These are phyloP conservation scores for Podospora sp. DNA, from an alignment of 495 filamentous ascomycete species.

Conservation along the genomic window DNA sequence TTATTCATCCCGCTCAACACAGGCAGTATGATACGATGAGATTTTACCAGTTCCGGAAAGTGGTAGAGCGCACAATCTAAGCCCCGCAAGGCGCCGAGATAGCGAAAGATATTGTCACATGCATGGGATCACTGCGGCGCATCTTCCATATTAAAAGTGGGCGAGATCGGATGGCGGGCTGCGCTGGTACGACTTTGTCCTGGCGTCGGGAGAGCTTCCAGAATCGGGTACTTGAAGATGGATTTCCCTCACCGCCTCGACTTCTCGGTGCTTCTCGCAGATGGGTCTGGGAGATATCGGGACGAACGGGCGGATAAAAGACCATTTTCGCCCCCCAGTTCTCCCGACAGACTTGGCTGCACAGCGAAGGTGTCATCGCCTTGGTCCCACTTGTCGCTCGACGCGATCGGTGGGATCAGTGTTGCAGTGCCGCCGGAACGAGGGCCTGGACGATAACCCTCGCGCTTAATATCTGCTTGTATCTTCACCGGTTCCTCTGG, in stretches of 20 bases:
- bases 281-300: background rate
- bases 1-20: background rate
- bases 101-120: background rate
- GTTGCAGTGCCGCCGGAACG: conserved; percentile 12
- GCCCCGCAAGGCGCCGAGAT: background rate
- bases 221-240: background rate
- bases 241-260: background rate
- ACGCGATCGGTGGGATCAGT: conserved; percentile 8
- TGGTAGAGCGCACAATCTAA: background rate
- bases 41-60: background rate
- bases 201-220: background rate
- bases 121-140: background rate
- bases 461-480: conserved; percentile 19
- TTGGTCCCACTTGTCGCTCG: conserved; percentile 1
- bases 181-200: background rate
- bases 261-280: background rate
- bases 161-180: background rate
- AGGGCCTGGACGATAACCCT: conserved; percentile 12
- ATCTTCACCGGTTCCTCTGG: conserved; percentile 18
- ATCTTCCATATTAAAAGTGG: background rate
- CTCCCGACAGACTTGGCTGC: background rate
- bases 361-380: background rate
- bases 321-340: conserved; percentile 2
- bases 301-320: conserved; percentile 3
- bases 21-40: background rate